These are phyloP conservation scores for Trametes cingulata DNA, from an alignment of 768 basidiomycete genomes.

Conservation along the genomic window DNA sequence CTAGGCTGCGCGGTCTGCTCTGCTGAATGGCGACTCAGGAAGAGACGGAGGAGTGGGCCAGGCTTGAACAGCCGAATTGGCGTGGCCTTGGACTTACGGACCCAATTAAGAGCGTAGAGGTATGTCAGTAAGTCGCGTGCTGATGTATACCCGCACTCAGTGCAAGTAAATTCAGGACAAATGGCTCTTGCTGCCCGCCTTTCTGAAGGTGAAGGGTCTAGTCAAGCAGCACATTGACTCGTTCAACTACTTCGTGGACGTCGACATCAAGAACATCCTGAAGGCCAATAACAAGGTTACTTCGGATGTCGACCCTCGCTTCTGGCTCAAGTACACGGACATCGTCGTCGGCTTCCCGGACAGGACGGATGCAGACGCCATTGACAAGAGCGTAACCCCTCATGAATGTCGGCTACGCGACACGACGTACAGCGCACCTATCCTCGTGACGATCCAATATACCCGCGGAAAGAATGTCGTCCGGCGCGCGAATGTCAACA, in stretches of 20 bases:
- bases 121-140: constrained; percentile 38
- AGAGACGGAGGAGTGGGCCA: constrained; percentile 53
- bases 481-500: constrained; percentile 76
- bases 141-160: constrained; percentile 8
- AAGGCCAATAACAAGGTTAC: constrained; percentile 92
- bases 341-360: constrained; percentile 92
- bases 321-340: constrained; percentile 96
- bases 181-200: constrained; percentile 96
- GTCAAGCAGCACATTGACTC: constrained; percentile 99
- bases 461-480: constrained; percentile 90
- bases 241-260: constrained; percentile 98
- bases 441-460: constrained; percentile 93
- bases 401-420: constrained; percentile 97
- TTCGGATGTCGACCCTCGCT: constrained; percentile 94
- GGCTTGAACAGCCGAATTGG: constrained; percentile 59
- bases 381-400: constrained; percentile 85
- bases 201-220: constrained; percentile 95
- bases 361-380: constrained; percentile 77
- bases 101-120: constrained; percentile 89
- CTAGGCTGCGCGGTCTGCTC: not conserved
- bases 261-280: constrained; percentile 96
- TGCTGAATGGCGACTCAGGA: constrained; percentile 10
- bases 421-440: constrained; percentile 90
- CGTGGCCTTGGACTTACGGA: constrained; percentile 81
- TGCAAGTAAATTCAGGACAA: constrained; percentile 68